Conservation (phyloP, 192 early-diverging fungal species). For the Podochytrium sp. region DNA sequence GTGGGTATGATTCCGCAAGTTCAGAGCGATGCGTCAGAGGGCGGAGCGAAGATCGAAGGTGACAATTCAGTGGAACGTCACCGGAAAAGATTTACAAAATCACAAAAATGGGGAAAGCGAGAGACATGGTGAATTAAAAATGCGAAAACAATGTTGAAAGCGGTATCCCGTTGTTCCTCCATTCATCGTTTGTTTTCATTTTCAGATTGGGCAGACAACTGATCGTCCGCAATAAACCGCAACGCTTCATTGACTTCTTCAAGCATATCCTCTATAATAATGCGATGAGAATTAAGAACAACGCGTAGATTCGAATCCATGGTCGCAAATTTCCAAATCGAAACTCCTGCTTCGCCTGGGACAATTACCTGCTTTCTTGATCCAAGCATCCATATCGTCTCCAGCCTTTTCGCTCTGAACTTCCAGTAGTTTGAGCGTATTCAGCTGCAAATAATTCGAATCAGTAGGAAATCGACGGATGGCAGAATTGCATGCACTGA, state of each 20-base stretch:
- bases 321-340: background rate
- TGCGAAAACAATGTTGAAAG: too few relatives aligned
- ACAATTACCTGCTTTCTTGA: slow-evolving; percentile 24
- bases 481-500: background rate
- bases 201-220: too few relatives aligned
- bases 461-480: background rate
- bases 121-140: too few relatives aligned
- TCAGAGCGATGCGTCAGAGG: too few relatives aligned
- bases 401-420: slow-evolving; percentile 26
- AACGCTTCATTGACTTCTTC: slow-evolving; percentile 3
- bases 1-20: too few relatives aligned
- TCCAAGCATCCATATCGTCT: slow-evolving; percentile 30
- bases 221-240: slow-evolving; percentile 27
- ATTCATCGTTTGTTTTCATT: too few relatives aligned
- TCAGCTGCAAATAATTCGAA: slow-evolving; percentile 22
- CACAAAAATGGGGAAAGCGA: too few relatives aligned
- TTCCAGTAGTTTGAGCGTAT: slow-evolving; percentile 29
- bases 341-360: background rate
- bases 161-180: too few relatives aligned
- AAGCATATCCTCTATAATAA: slow-evolving; percentile 6
- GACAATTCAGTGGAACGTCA: too few relatives aligned
- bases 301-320: background rate
- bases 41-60: too few relatives aligned
- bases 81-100: too few relatives aligned
- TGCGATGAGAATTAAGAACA: background rate